These are phyloP conservation scores for Trichoderma koningiopsis DNA, from an alignment of 2,329 filamentous ascomycete species.

Conservation along the genomic window DNA sequence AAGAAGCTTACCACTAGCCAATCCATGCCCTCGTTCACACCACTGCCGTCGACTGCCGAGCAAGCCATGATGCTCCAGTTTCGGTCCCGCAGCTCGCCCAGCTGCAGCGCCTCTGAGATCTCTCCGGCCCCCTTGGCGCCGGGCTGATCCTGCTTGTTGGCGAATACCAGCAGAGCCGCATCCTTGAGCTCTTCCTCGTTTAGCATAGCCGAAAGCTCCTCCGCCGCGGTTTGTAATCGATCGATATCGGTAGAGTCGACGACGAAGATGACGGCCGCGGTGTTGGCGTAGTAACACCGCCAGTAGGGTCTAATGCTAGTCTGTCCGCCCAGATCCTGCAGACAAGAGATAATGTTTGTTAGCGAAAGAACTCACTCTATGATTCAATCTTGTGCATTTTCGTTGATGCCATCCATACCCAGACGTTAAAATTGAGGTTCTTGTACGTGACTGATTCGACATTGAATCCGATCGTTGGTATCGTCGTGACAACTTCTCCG, in stretches of 20 bases:
- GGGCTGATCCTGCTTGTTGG: conserved; percentile 98
- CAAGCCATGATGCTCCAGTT: conserved; percentile 99
- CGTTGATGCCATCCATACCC: conserved; percentile 60
- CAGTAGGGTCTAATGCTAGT: conserved; percentile 99
- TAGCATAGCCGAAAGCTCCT: conserved; percentile 92
- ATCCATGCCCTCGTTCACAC: conserved; percentile 97
- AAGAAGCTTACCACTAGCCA: conserved; percentile 78
- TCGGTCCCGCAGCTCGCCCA: conserved; percentile 89
- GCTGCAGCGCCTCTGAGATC: conserved; percentile 87
- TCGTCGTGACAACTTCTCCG: conserved; percentile 97
- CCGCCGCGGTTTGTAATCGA: conserved; percentile 85
- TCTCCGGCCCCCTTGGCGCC: conserved; percentile 95
- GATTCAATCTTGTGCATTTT: background rate
- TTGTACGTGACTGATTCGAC: conserved; percentile 98
- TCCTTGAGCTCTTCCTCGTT: conserved; percentile 97
- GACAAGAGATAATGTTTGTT: conserved; percentile 9
- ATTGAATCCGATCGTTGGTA: conserved; percentile 99
- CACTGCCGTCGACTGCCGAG: conserved; percentile 91
- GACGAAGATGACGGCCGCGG: conserved; percentile 96
- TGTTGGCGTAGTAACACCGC: conserved; percentile 99
- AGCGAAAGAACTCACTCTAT: background rate
- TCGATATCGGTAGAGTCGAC: conserved; percentile 98
- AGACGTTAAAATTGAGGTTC: conserved; percentile 98
- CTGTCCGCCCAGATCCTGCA: conserved; percentile 87
- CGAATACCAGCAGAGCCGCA: conserved; percentile 89